Percentiles rank a stretch among this genome's conserved stretches.
These are phyloP conservation scores for Rhodotorula sp. DNA, from an alignment of 1,284 basidiomycete genomes.

Conservation along the genomic window DNA sequence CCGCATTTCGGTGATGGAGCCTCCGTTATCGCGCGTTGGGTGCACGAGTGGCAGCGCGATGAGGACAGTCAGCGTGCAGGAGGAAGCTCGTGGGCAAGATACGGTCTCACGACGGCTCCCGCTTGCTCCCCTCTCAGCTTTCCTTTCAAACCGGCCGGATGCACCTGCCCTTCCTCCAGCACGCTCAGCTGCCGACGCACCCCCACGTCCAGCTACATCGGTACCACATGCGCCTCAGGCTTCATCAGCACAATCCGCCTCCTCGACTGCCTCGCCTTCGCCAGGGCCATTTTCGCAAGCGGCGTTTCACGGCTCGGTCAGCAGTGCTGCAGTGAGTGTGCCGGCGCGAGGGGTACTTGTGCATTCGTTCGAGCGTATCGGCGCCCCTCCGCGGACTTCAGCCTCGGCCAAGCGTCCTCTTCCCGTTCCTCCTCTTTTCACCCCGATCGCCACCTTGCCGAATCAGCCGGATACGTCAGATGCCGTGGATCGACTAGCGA, in stretches of 20 bases:
- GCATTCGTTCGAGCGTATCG: no score
- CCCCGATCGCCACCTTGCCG: neutral
- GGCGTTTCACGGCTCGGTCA: no score
- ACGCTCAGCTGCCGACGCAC: neutral
- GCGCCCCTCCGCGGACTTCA: neutral
- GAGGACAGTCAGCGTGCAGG: neutral
- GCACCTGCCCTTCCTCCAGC: neutral
- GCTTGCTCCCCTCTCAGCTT: neutral
- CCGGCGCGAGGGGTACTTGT: no score
- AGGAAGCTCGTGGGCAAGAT: neutral
- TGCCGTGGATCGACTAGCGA: neutral
- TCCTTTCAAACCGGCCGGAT: neutral
- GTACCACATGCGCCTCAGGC: no score
- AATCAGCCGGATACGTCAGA: neutral
- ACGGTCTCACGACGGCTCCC: neutral
- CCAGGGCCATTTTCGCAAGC: no score
- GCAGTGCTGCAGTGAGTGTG: no score
- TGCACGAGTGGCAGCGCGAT: no score
- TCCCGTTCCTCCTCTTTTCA: neutral
- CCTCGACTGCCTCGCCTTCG: no score
- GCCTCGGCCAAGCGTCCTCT: neutral
- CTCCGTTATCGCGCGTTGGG: no score
- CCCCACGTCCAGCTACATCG: neutral
- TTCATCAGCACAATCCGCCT: no score
- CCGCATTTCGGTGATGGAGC: constrained; percentile 13